Conservation (phyloP, 2,329 filamentous ascomycete species). For the Exophiala spinifera region DNA sequence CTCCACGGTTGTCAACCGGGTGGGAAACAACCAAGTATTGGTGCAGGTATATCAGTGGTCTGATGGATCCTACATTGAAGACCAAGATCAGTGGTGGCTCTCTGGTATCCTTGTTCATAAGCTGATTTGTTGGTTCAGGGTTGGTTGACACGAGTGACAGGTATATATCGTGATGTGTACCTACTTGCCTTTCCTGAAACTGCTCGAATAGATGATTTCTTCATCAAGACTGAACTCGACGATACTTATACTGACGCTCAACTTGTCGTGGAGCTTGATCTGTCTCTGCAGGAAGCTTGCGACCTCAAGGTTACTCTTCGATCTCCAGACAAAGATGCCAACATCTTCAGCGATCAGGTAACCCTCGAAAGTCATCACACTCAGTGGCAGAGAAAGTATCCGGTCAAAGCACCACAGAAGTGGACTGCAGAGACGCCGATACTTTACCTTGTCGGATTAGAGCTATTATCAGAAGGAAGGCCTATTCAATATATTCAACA, state of each 20-base stretch:
- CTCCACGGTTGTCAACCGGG: constrained; percentile 48
- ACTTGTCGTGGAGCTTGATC: constrained; percentile 46
- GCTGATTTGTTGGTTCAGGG: background rate
- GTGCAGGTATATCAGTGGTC: constrained; percentile 70
- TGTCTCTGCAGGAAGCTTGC: constrained; percentile 38
- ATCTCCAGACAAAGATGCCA: background rate
- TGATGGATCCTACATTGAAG: constrained; percentile 67
- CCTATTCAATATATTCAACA: constrained; percentile 42
- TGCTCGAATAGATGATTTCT: constrained; percentile 56
- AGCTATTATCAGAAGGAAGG: background rate
- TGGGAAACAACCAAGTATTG: constrained; percentile 53
- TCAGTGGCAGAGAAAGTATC: constrained; percentile 4
- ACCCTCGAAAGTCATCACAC: background rate
- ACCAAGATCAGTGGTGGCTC: constrained; percentile 67
- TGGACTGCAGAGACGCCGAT: constrained; percentile 66
- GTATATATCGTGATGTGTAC: constrained; percentile 66
- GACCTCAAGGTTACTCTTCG: background rate
- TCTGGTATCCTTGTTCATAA: constrained; percentile 34
- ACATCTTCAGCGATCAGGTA: constrained; percentile 2
- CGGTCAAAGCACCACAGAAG: constrained; percentile 54
- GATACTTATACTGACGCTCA: constrained; percentile 50
- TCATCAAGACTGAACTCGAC: constrained; percentile 55
- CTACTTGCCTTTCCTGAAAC: constrained; percentile 54
- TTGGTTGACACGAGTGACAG: constrained; percentile 28
- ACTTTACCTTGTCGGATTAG: constrained; percentile 21